Conservation (phyloP, 106 monocot species). For the Dendrobium huoshanense region DNA sequence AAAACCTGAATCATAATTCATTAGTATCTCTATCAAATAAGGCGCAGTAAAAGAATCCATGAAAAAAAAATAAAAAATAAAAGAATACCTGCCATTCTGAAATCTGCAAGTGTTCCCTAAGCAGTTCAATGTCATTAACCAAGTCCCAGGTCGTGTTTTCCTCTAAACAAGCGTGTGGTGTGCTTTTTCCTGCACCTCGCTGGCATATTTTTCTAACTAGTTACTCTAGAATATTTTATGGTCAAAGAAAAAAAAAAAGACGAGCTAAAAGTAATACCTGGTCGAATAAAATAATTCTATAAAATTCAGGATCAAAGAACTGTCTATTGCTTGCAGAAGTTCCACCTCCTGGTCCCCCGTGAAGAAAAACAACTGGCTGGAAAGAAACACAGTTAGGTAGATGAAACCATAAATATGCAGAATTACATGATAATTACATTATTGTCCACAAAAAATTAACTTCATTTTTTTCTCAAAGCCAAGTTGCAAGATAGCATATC, state of each 20-base stretch:
- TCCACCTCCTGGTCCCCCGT: slow-evolving; percentile 98
- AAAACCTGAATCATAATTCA: slow-evolving; percentile 57
- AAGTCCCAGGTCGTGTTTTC: slow-evolving; percentile 99
- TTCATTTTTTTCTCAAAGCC: slow-evolving; percentile 3
- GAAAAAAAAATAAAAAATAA: not conserved
- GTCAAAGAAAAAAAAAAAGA: not conserved
- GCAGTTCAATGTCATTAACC: slow-evolving; percentile 85
- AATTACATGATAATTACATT: not conserved
- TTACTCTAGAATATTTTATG: not conserved
- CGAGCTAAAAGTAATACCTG: slow-evolving; percentile 41
- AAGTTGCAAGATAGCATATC: not conserved
- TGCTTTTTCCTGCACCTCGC: slow-evolving; percentile 97
- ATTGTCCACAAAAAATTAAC: not conserved
- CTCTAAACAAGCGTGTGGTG: slow-evolving; percentile 95
- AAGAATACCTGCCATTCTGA: slow-evolving; percentile 91
- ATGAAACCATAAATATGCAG: not conserved
- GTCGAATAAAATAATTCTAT: slow-evolving; percentile 90
- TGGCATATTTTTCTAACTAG: slow-evolving; percentile 18
- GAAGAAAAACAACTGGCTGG: slow-evolving; percentile 96
- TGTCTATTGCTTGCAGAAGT: slow-evolving; percentile 69
- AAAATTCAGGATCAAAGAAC: slow-evolving; percentile 95
- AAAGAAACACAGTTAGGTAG: not conserved
- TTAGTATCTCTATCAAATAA: not conserved
- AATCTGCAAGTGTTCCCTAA: slow-evolving; percentile 78
- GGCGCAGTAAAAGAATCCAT: not conserved